Evolutionary conservation across 257 asterid genomes (phyloP), one percentile per base, ranked within the genome.

Genomic region (Forsythia suspensa): DNA sequence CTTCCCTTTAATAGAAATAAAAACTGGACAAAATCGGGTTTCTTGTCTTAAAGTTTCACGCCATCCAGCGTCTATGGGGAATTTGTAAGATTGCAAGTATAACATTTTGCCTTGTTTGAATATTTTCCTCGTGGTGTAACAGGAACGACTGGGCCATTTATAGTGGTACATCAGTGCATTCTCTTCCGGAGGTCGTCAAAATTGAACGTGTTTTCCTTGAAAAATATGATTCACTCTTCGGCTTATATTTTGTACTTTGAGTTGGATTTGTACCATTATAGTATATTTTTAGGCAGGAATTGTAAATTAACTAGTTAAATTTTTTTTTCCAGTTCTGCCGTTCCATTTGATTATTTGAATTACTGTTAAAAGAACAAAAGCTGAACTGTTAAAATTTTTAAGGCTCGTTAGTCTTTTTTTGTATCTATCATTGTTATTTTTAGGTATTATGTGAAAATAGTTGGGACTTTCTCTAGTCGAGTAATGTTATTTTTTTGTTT

Each of bases 101-200:
- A 15, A 8, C 63, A 42, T 21, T 20, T 75, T 61, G 2, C 55
- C 69, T 12, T 76, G 34, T 44, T 72, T 72, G 66, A 44, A 38
- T 69, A 37, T 20, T 52, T 71, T 24, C 66, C 10, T 57, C 46
- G 44, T 42, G 55, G 29, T 71, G 77, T 78, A 37, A 24, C 91
- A 89, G 94, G 94, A 87, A 67, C 87, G 85, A 61, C 44, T 89
- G 66, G 90, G 90, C 67, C 91, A 83, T 16, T 79, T 82, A 15
- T 84, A 86, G 78, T 67, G 41, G 48, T 57, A 29, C 72, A 21
- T 42, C 36, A n/a, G 21, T 70, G 65, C 70, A 39, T 42, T 29
- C 63, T 71, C 34, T 48, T 72, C 42, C 68, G 75, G 69, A 61
- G 59, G 59, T 24, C 7, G 39, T 21, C 37, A 61, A 21, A 24